These are phyloP conservation scores for Botrytis squamosa DNA, from an alignment of 2,329 filamentous ascomycete species.

Conservation along the genomic window DNA sequence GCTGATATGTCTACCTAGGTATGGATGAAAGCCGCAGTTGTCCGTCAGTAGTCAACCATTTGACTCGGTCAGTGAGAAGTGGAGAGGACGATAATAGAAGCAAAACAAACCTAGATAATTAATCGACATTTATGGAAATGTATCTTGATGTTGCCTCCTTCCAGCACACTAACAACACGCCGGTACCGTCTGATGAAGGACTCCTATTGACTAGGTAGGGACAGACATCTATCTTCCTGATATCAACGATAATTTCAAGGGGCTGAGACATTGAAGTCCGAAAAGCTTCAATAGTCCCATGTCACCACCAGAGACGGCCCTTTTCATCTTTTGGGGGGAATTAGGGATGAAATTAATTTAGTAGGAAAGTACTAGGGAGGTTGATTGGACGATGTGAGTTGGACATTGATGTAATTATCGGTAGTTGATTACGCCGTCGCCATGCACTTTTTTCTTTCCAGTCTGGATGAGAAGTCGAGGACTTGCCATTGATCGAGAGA, in stretches of 20 bases:
- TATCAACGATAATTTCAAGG: conserved; percentile 11
- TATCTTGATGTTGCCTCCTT: neutral
- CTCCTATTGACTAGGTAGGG: neutral
- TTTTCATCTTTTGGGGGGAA: neutral
- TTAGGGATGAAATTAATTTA: neutral
- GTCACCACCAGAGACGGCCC: conserved; percentile 18
- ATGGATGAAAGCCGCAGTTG: neutral
- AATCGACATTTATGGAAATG: neutral
- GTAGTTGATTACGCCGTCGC: neutral
- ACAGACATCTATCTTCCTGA: neutral
- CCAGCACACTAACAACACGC: conserved; percentile 2
- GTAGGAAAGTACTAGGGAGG: neutral
- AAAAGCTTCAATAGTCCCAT: conserved; percentile 15
- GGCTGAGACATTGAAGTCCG: conserved; percentile 22
- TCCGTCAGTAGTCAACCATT: neutral
- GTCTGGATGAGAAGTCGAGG: no score
- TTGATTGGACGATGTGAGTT: neutral
- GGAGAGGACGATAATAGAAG: conserved; percentile 10
- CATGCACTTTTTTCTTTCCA: neutral
- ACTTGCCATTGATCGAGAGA: neutral
- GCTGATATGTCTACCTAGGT: neutral
- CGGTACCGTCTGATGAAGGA: conserved; percentile 3
- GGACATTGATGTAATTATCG: neutral
- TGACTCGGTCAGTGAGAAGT: conserved; percentile 13
- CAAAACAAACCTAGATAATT: neutral